Conservation (phyloP, 169 alveolate species). For the Plasmodium knowlesi region DNA sequence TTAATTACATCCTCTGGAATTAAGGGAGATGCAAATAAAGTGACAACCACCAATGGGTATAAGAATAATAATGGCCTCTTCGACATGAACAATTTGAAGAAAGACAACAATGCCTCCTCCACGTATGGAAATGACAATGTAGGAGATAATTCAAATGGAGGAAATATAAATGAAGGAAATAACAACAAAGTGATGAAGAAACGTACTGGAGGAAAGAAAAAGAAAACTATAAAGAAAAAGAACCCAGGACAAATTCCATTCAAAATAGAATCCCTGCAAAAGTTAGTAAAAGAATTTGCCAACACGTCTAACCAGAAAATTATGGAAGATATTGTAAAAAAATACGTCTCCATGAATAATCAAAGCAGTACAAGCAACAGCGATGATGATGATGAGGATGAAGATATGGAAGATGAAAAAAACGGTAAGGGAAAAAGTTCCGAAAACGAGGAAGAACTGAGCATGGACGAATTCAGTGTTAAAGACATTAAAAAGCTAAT, state of each 20-base stretch:
- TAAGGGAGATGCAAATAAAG: neutral
- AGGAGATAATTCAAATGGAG: neutral
- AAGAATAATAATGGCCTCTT: neutral
- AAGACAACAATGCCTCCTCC: neutral
- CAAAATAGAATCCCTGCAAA: neutral
- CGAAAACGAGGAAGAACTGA: neutral
- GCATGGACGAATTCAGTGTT: constrained; percentile 16
- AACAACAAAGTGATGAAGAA: neutral
- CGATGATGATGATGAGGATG: neutral
- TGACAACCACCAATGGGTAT: neutral
- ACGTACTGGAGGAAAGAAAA: neutral
- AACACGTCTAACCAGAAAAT: neutral
- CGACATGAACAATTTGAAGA: neutral
- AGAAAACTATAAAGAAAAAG: neutral
- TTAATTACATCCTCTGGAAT: neutral
- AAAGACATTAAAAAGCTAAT: constrained; percentile 33
- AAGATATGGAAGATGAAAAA: neutral
- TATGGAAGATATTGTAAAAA: neutral
- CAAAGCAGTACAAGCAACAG: neutral
- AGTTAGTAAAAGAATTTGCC: constrained; percentile 1
- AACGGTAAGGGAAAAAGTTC: neutral
- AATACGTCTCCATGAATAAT: neutral
- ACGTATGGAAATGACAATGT: neutral
- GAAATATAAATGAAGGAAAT: neutral
- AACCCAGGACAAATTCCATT: constrained; percentile 16